Evolutionary conservation across 2,329 filamentous ascomycete genomes (phyloP), one percentile per base, ranked within the genome.

Genomic region (Botrytis tulipae): DNA sequence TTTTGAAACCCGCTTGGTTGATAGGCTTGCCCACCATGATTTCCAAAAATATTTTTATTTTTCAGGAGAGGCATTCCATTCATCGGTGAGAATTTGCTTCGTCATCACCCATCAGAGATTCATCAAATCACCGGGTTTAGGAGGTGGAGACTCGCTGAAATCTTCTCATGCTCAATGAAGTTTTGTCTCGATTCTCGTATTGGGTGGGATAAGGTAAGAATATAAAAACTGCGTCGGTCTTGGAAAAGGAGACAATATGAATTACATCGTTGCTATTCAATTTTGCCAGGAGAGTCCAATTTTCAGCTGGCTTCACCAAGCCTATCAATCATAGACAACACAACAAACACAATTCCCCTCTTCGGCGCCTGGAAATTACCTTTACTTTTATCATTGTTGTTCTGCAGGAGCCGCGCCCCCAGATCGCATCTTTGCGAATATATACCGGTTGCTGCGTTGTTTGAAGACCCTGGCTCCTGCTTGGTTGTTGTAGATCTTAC

Each of bases 361-460:
- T 44, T n/a, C 16, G 37, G 61, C 61, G 61, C 37, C 37, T 44
- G 37, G 61, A 63, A 44, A 63, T 63, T 44, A 12, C 37, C 61
- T 63, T 63, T 18, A 4, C 25, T 42, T 44, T 42, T 8, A n/a
- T 40, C 32, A 29, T 67, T 51, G 12, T 46, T n/a, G 42, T 37
- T 35, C 32, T 68, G 46, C 32, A 54, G 32, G 46, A 68, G 46
- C 46, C 65, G 32, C 63, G 29, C 65, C 65, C 12, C 46, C 44
- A 68, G 46, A 40, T 54, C 16, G 35, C 46, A 40, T 68, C 37
- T 40, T 54, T 54, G 29, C 62, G 42, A 46, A 54, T 29, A 37
- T 42, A 37, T 70, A 70, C 67, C 37, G 67, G 51, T 54, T 70
- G 40, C 67, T 59, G 59, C 51, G n/a, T 22, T 40, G 51, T 35